Evolutionary conservation across 1,284 basidiomycete genomes (phyloP).

Genomic region (Malassezia nana): DNA sequence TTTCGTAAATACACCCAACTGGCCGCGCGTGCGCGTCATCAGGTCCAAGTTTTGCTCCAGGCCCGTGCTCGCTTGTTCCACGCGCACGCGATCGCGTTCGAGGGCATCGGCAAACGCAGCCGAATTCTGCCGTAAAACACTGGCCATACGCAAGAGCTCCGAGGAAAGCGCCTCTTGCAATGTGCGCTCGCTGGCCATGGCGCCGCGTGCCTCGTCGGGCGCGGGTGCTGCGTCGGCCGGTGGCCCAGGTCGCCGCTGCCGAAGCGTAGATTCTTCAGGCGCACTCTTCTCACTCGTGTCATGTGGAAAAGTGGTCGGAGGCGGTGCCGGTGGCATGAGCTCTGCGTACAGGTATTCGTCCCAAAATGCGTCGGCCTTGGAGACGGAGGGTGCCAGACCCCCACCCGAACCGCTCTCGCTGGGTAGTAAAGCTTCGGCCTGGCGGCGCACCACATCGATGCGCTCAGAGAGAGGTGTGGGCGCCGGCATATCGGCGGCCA

Average conservation of each 20-base stretch:
- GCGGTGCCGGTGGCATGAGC: not conserved
- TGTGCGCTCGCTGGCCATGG: constrained; percentile 28
- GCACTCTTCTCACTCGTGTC: not conserved
- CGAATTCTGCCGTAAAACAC: constrained; percentile 36
- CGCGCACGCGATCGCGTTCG: constrained; percentile 39
- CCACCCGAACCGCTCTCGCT: not conserved
- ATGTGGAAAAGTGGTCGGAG: not conserved
- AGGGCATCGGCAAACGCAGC: constrained; percentile 39
- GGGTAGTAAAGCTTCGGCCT: not conserved
- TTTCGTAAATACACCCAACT: constrained; percentile 38
- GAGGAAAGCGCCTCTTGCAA: constrained; percentile 40
- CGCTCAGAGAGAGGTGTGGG: not conserved
- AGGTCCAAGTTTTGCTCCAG: constrained; percentile 37
- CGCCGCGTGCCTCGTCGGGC: not conserved
- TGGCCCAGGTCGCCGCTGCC: constrained; percentile 3
- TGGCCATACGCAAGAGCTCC: constrained; percentile 45
- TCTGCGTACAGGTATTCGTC: constrained; percentile 18
- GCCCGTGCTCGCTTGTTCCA: constrained; percentile 34
- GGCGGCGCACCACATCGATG: not conserved
- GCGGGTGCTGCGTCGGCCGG: not conserved
- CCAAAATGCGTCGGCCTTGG: constrained; percentile 6
- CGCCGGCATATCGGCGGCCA: not conserved
- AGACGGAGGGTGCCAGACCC: not conserved
- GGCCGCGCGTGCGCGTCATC: constrained; percentile 44
- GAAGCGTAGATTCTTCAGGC: not conserved